These are phyloP conservation scores for Penicillium robsamsonii DNA, from an alignment of 495 filamentous ascomycete species.

Conservation along the genomic window DNA sequence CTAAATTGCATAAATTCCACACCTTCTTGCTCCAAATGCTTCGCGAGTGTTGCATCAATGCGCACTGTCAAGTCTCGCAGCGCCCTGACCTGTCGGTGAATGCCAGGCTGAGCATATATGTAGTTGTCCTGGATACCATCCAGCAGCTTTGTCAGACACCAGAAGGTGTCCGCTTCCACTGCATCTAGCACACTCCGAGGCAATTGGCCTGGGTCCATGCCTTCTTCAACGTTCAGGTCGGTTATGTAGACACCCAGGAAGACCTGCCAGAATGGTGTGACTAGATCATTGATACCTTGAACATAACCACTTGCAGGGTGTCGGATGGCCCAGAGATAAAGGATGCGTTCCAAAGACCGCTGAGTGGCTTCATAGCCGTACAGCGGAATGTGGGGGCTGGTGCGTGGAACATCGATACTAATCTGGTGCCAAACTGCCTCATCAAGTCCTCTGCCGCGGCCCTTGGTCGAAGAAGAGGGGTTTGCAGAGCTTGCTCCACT, in stretches of 20 bases:
- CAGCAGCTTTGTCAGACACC: constrained; percentile 93
- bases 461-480: constrained; percentile 38
- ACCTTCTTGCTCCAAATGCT: constrained; percentile 82
- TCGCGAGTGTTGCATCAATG: constrained; percentile 81
- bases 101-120: constrained; percentile 94
- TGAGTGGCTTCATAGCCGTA: constrained; percentile 97
- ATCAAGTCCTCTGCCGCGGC: constrained; percentile 73
- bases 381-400: constrained; percentile 90
- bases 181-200: constrained; percentile 90
- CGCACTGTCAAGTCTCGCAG: constrained; percentile 84
- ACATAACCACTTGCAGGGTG: constrained; percentile 98
- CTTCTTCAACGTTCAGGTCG: constrained; percentile 83
- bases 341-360: constrained; percentile 84
- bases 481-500: constrained; percentile 32
- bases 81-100: constrained; percentile 87
- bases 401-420: constrained; percentile 95
- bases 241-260: constrained; percentile 94
- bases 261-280: constrained; percentile 96
- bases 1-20: constrained; percentile 99
- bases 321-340: constrained; percentile 96
- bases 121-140: constrained; percentile 99
- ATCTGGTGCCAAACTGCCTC: constrained; percentile 99
- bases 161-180: constrained; percentile 96
- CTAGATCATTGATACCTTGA: constrained; percentile 97
- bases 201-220: constrained; percentile 94